A percentile compares a stretch with the other conserved stretches of the same genome.
phyloP scores from a whole-genome alignment of 2,329 filamentous ascomycete genomes.

The Fusarium penzigii region DNA sequence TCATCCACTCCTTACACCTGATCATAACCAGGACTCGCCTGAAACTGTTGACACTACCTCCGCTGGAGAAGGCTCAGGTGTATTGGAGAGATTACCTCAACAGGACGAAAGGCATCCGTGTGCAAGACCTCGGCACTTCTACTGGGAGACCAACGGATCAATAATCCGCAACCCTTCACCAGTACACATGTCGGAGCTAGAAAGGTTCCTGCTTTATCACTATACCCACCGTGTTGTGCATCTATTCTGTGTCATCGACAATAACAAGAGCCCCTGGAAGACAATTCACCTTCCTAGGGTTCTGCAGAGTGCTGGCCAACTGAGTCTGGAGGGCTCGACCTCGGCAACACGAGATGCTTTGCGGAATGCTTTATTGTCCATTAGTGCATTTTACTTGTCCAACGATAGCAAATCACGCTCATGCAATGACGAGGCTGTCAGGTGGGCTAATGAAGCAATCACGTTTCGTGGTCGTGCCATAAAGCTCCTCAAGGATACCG shows the following conservation, averaged over 20 bases:
- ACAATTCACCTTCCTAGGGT: slow-evolving; percentile 28
- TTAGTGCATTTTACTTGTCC: slow-evolving; percentile 28
- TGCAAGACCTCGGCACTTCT: background rate
- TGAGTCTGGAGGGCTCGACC: slow-evolving; percentile 23
- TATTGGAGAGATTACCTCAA: too few relatives aligned
- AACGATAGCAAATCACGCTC: slow-evolving; percentile 16
- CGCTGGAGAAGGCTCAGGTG: too few relatives aligned
- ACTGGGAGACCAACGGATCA: background rate
- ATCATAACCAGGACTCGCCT: too few relatives aligned
- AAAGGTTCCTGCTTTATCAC: slow-evolving; percentile 27
- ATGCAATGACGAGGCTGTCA: too few relatives aligned
- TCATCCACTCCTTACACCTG: too few relatives aligned
- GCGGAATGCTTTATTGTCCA: slow-evolving; percentile 25
- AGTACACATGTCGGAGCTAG: slow-evolving; percentile 11
- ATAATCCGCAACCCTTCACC: background rate
- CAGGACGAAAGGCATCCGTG: too few relatives aligned
- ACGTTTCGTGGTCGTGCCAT: too few relatives aligned
- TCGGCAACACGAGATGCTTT: slow-evolving; percentile 24
- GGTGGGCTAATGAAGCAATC: too few relatives aligned
- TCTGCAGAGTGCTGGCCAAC: slow-evolving; percentile 24
- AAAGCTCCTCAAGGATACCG: too few relatives aligned
- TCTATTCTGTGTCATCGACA: slow-evolving; percentile 31
- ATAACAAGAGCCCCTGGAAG: slow-evolving; percentile 30
- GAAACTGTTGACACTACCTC: too few relatives aligned
- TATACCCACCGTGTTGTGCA: slow-evolving; percentile 26